Evolutionary conservation across 1,284 basidiomycete genomes (phyloP), one percentile per base, ranked within the genome.

Genomic region (Wallemia hederae): DNA sequence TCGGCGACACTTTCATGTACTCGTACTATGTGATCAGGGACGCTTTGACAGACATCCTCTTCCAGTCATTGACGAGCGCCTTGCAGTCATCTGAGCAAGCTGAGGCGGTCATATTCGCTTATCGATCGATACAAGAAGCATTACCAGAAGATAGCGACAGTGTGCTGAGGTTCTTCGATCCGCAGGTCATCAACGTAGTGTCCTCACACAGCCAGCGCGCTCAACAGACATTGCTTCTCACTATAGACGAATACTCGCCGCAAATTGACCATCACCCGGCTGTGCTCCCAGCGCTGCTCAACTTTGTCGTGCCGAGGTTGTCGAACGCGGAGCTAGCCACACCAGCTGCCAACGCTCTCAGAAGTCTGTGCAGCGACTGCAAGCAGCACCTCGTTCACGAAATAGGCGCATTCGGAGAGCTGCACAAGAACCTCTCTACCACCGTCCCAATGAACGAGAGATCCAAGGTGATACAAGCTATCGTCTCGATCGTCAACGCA

Each of bases 1-100:
- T 88, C 7, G 88, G 87, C 0, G 88, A 92, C 70, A 86, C 86
- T 1, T 76, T 92, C 27, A 83, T 91, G 62, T 87, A 89, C 66
- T 85, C 86, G 80, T 90, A 84, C 67, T 91, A 91, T 67, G 77
- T 91, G 26, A 75, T 91, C 1, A 78, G 85, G 25, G 78, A 83
- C 59, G 80, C 24, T 24, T 58, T 26, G 24, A 58, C 25, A 7
- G 56, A 28, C 14, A 26, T 26, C 11, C 56, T 26, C 25, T 28
- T 19, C 15, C 11, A 26, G 5, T 24, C 9, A 3, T n/a, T 58
- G 24, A 58, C 19, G 2, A 58, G 7, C n/a, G 24, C 25, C 25
- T 26, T 49, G n/a, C 39, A 49, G 25, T 58, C 56, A 9, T 60
- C 39, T 39, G 62, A 89, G 84, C 80, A 85, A 65, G 76, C 88